Evolutionary conservation across 129 eudicot species (phyloP).

Genomic region (Solidago caesia): DNA sequence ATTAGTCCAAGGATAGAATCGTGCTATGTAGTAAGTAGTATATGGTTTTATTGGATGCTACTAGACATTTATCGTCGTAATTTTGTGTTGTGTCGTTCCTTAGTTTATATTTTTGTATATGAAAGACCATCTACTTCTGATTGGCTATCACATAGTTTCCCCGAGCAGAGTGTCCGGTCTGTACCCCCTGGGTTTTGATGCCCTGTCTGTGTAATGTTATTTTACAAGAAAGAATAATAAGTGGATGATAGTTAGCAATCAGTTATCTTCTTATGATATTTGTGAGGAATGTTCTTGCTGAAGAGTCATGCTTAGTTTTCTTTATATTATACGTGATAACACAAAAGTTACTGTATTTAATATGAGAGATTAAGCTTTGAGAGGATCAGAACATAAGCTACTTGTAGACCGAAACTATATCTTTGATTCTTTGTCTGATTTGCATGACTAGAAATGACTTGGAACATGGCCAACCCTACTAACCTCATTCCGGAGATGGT

Average conservation of each 20-base stretch:
- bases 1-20: neutral
- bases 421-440: neutral
- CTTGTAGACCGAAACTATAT: conserved; percentile 3
- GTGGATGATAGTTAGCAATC: neutral
- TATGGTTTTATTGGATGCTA: neutral
- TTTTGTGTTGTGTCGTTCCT: neutral
- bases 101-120: neutral
- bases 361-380: neutral
- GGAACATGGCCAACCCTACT: neutral
- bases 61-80: neutral
- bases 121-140: conserved; percentile 1
- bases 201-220: neutral
- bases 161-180: neutral
- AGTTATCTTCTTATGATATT: neutral
- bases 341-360: neutral
- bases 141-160: neutral
- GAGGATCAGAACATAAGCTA: neutral
- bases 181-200: neutral
- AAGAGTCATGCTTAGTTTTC: neutral
- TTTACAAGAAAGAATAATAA: neutral
- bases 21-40: neutral
- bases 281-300: neutral
- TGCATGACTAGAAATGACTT: conserved; percentile 10
- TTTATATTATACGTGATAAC: no score
- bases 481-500: neutral